A percentile compares a stretch with the other conserved stretches of the same genome.
Conservation (phyloP, 148 eudicot species). For the Mesembryanthemum crystallinum region DNA sequence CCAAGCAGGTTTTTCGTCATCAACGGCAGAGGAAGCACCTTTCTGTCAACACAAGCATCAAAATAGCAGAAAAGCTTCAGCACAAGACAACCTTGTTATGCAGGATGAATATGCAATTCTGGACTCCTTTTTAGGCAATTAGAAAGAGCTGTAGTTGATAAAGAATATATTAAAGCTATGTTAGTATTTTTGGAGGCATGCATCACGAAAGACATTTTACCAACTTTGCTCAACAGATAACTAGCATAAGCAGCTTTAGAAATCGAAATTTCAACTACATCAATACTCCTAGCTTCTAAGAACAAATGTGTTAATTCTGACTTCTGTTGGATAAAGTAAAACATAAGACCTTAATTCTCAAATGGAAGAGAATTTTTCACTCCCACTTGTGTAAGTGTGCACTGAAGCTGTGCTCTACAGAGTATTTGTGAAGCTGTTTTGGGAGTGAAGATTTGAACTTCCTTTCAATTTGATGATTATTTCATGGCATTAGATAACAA, state of each 20-base stretch:
- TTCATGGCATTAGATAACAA: not conserved
- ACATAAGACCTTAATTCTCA: not conserved
- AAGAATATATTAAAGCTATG: not conserved
- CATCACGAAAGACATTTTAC: not conserved
- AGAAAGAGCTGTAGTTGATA: not conserved
- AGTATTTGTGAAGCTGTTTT: not conserved
- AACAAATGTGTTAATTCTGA: not conserved
- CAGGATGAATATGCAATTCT: not conserved
- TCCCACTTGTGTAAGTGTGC: not conserved
- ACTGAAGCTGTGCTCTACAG: not conserved
- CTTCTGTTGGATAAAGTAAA: not conserved
- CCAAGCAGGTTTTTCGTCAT: not conserved
- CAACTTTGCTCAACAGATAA: not conserved
- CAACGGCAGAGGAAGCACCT: not conserved
- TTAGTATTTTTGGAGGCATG: not conserved
- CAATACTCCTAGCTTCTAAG: not conserved
- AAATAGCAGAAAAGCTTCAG: not conserved
- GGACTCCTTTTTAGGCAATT: not conserved
- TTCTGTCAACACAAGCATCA: constrained; percentile 6
- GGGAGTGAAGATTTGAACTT: not conserved
- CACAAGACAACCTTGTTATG: not conserved
- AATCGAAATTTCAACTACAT: not conserved
- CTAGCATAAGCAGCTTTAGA: not conserved
- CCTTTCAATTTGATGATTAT: not conserved
- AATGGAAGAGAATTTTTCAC: not conserved